Conservation (phyloP, 2,329 filamentous ascomycete genomes). For the Diaporthe destruens region DNA sequence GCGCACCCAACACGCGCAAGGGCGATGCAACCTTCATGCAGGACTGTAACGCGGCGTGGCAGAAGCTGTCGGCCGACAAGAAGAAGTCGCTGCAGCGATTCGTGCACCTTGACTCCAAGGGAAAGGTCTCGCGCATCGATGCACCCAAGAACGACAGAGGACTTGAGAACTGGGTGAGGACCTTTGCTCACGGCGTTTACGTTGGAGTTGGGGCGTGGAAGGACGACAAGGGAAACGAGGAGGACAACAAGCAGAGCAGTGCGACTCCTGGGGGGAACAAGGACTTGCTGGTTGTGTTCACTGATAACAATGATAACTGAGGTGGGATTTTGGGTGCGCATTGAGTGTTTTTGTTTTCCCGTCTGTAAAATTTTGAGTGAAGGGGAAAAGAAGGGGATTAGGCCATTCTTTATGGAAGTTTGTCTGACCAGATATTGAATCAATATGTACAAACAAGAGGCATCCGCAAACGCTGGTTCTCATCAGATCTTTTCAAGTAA, state of each 20-base stretch:
- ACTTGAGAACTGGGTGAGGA: slow-evolving; percentile 36
- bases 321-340: slow-evolving; percentile 59
- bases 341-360: not conserved
- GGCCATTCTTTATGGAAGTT: no score
- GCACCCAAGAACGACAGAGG: slow-evolving; percentile 32
- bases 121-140: slow-evolving; percentile 29
- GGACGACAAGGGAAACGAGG: slow-evolving; percentile 18
- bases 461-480: no score
- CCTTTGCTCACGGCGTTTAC: slow-evolving; percentile 34
- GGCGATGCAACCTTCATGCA: slow-evolving; percentile 56
- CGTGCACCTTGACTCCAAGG: slow-evolving; percentile 31
- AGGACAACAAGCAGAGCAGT: slow-evolving; percentile 33
- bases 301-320: slow-evolving; percentile 29
- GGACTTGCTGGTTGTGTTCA: slow-evolving; percentile 30
- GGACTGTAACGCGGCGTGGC: slow-evolving; percentile 51
- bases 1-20: slow-evolving; percentile 52
- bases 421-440: no score
- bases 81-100: slow-evolving; percentile 29
- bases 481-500: no score
- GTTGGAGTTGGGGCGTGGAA: slow-evolving; percentile 36
- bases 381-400: no score
- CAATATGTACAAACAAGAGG: no score
- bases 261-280: slow-evolving; percentile 25
- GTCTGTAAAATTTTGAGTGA: not conserved
- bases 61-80: slow-evolving; percentile 43